phyloP scores from a whole-genome alignment of 2,329 filamentous ascomycete genomes.

The Elsinoe arachidis region DNA sequence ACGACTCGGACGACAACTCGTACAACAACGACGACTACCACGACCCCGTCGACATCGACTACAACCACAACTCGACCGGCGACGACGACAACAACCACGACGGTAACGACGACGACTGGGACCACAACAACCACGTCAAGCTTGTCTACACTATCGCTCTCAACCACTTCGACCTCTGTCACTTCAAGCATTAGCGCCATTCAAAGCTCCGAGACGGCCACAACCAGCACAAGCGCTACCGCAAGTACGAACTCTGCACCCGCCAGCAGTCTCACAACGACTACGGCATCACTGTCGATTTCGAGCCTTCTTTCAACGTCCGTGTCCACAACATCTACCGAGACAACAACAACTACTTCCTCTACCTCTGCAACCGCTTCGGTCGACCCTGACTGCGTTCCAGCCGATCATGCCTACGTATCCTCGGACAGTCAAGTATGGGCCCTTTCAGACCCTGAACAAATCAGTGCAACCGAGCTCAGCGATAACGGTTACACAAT shows the following conservation, averaged over 20 bases:
- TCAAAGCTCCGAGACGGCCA: not conserved
- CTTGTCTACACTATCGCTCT: not conserved
- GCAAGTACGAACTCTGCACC: not conserved
- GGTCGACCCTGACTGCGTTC: not conserved
- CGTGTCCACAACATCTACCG: too few relatives aligned
- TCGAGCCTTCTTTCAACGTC: too few relatives aligned
- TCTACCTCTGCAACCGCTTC: too few relatives aligned
- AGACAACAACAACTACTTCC: too few relatives aligned
- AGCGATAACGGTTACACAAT: not conserved
- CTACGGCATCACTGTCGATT: too few relatives aligned
- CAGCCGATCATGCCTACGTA: not conserved
- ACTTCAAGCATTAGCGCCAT: not conserved
- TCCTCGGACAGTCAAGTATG: not conserved
- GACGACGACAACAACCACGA: not conserved
- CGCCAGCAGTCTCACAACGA: not conserved
- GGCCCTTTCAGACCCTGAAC: not conserved
- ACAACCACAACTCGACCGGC: not conserved
- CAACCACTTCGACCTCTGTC: not conserved
- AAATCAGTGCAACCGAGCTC: not conserved
- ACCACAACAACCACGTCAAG: not conserved
- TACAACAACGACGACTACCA: not conserved
- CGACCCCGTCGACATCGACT: not conserved
- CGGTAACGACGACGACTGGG: not conserved
- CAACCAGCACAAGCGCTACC: not conserved
- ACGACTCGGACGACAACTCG: not conserved